Evolutionary conservation across 345 rosid species (phyloP), one percentile per base, ranked within the genome.

Genomic region (Pugionium cornutum): DNA sequence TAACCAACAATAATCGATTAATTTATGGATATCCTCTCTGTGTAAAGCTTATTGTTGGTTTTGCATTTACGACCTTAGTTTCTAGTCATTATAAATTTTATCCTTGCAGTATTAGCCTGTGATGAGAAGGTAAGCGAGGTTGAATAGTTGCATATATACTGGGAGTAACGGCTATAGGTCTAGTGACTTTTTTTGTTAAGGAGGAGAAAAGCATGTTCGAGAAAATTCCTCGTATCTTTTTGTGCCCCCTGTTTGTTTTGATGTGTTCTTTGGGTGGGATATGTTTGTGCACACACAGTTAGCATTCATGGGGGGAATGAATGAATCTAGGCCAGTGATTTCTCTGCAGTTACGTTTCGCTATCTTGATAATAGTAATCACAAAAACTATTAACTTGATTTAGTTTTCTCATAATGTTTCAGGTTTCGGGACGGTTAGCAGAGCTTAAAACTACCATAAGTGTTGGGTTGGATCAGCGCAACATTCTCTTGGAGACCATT

Each of bases 371-470:
- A 47, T 40, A 48, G 66, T 30, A 31, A 33, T 11, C 37, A 2
- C 58, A 47, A 53, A 62, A 27, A 53, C 34, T 45, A 41, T 57
- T 43, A 62, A 64, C 42, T 8, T 29, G 43, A 31, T 66, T n/a
- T 59, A 35, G 56, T 46, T 53, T 5, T 41, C 56, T 53, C 53
- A 40, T 62, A 35, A 45, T 60, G 64, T 66, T 62, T 62, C 72
- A 94, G 99, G 96, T 90, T 81, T 70, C 89, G 1, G 84, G 86
- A 68, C 83, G 83, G 65, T 65, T 86, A 54, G 43, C 80, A 35
- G 97, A 94, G 81, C 80, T 90, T 80, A 86, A 88, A 77, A 80
- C 89, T 18, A 84, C 96, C 34, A 66, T 86, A 53, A 83, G 80
- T 82, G 80, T 84, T 61, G 99, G 99, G 59, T 68, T 80, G 63